Base-by-base conservation (phyloP, 805 yeast species). In the Naumovozyma baii region DNA sequence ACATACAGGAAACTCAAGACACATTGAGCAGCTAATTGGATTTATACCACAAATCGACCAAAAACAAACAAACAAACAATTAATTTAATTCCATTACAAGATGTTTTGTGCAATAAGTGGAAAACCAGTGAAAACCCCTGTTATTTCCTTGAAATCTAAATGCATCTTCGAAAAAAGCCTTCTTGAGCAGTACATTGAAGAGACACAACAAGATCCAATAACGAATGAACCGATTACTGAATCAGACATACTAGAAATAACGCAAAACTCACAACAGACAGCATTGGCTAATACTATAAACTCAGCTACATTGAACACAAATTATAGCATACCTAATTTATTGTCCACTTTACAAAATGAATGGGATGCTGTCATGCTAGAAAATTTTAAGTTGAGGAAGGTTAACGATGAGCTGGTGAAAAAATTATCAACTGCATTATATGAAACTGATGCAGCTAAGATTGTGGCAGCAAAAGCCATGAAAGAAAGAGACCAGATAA, bases 371-470 rank as follows among this genome's bases (percentile, higher is more conserved):
- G 57, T 84, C 33, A 83, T 90, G 20, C 64, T 88, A 38, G 96
- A 90, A 53, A 69, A 82, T 16, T 86, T 85, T 52, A 73, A 78
- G 31, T 64, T 88, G 45, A 70, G 92, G 44, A 82, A 83, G 55
- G 86, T 82, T 49, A 66, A 87, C 30, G 73, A 69, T 38, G 66
- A 67, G 18, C 70, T 87, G 1, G 72, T 81, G 42, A 76, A 82
- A 48, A 90, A 86, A 51, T 64, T 88, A 36, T 79, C 92, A 22
- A 64, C 81, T 2, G 80, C 95, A 0, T 63, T 87, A 31, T 88
- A 86, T 52, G 81, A 80, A 52, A 83, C 83, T 46, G 97, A 88
- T 57, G 96, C 96, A 0, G 94, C 96, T 2, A 78, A 83, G 3
- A 67, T 88, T 40, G 95, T 88, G 1, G 94, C 90, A 1, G 78